A percentile compares a stretch with the other conserved stretches of the same genome.
Evolutionary conservation across 164 flowering plant species (phyloP).

Genomic region (Cinnamomum micranthum): DNA sequence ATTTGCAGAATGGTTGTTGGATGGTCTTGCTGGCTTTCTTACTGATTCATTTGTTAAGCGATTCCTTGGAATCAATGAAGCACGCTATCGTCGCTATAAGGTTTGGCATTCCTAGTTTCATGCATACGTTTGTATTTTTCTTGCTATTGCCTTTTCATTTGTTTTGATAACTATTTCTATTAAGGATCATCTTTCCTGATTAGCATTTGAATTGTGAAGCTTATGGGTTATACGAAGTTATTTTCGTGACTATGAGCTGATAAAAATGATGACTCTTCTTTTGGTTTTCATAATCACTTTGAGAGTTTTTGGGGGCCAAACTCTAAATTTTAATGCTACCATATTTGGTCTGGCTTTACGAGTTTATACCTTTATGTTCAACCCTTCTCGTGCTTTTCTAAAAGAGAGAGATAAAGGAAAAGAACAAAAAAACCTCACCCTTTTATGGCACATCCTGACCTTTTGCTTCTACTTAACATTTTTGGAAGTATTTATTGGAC

Average conservation of each 20-base stretch:
- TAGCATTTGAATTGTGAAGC: not conserved
- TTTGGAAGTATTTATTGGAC: too few relatives aligned
- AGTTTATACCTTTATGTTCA: too few relatives aligned
- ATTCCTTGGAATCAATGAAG: constrained; percentile 93
- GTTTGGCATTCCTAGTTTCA: constrained; percentile 32
- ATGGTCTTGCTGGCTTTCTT: constrained; percentile 92
- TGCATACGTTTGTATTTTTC: not conserved
- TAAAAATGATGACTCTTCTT: not conserved
- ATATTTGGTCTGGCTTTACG: too few relatives aligned
- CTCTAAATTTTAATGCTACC: too few relatives aligned
- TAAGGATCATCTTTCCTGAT: not conserved
- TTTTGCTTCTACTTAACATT: too few relatives aligned
- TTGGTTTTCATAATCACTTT: too few relatives aligned
- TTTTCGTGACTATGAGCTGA: not conserved
- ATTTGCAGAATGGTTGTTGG: constrained; percentile 83
- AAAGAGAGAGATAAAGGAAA: too few relatives aligned
- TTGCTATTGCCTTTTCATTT: not conserved
- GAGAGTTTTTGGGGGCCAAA: too few relatives aligned
- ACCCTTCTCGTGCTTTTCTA: too few relatives aligned
- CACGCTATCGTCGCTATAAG: constrained; percentile 90
- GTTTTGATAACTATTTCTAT: not conserved
- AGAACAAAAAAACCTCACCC: too few relatives aligned
- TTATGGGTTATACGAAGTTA: not conserved
- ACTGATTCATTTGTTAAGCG: constrained; percentile 75
- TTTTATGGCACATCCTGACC: too few relatives aligned